These are phyloP conservation scores for Spathaspora passalidarum DNA, from an alignment of 805 yeast species.

Conservation along the genomic window DNA sequence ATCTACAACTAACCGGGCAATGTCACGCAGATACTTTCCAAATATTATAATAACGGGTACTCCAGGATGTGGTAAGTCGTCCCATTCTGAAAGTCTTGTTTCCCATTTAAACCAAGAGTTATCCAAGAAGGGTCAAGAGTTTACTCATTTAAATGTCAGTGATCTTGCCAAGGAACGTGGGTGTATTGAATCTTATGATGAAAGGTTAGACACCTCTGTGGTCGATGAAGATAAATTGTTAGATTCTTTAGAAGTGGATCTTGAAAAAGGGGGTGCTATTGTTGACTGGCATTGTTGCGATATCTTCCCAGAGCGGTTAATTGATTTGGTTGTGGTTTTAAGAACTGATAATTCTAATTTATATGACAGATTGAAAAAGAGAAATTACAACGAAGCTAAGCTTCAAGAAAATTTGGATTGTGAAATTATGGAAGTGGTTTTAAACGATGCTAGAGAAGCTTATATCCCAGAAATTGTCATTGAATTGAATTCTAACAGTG, in stretches of 20 bases:
- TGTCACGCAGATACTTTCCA: constrained; percentile 45
- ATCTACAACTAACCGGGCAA: constrained; percentile 5
- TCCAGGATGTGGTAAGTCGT: constrained; percentile 87
- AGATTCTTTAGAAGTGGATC: constrained; percentile 74
- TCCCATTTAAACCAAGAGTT: constrained; percentile 40
- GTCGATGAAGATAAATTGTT: constrained; percentile 90
- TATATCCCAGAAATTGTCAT: constrained; percentile 81
- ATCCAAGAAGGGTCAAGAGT: constrained; percentile 17
- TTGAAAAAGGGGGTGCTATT: constrained; percentile 82
- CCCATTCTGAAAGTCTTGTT: constrained; percentile 63
- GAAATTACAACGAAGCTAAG: constrained; percentile 80
- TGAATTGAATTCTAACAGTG: constrained; percentile 67
- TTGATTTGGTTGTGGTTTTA: constrained; percentile 88
- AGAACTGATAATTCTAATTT: constrained; percentile 70
- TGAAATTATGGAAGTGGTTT: constrained; percentile 91
- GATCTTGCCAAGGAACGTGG: constrained; percentile 76
- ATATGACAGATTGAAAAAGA: constrained; percentile 68
- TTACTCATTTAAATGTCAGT: constrained; percentile 63
- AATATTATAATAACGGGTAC: constrained; percentile 93
- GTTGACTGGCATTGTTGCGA: constrained; percentile 99
- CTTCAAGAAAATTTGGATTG: constrained; percentile 91
- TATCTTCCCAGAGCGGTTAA: constrained; percentile 86
- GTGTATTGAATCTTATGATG: constrained; percentile 83
- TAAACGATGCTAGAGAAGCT: constrained; percentile 81
- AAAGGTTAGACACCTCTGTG: constrained; percentile 76